Conservation (phyloP, 345 rosid genomes). For the Anastatica hierochuntica region DNA sequence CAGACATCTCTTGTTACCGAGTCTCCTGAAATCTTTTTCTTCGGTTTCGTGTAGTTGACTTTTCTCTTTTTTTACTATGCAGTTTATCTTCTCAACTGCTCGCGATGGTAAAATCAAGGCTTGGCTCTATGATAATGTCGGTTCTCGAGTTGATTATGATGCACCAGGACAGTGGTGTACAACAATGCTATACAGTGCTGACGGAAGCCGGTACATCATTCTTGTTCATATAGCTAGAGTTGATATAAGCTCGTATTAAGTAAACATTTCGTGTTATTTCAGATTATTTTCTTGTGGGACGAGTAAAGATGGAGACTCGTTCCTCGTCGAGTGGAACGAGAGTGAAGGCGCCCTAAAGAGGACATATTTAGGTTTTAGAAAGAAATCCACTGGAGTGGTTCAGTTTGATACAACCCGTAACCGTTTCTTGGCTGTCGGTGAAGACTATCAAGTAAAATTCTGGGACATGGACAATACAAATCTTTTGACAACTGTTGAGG, state of each 20-base stretch:
- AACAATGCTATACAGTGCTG: slow-evolving; percentile 77
- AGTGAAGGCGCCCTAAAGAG: slow-evolving; percentile 68
- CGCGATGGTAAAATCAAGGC: slow-evolving; percentile 90
- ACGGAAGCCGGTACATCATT: slow-evolving; percentile 61
- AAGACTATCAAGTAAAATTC: slow-evolving; percentile 50
- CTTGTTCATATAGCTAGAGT: neutral
- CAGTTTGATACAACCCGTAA: slow-evolving; percentile 64
- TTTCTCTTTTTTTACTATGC: slow-evolving; percentile 12
- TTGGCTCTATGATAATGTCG: slow-evolving; percentile 71
- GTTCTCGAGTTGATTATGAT: slow-evolving; percentile 80
- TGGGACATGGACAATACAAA: slow-evolving; percentile 69
- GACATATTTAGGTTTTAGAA: slow-evolving; percentile 54
- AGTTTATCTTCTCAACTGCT: slow-evolving; percentile 90
- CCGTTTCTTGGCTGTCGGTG: slow-evolving; percentile 64
- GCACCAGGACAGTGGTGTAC: slow-evolving; percentile 90
- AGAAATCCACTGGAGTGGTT: slow-evolving; percentile 48
- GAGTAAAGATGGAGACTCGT: slow-evolving; percentile 72
- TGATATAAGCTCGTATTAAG: neutral
- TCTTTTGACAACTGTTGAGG: slow-evolving; percentile 42
- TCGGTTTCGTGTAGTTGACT: neutral
- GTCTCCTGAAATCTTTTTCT: neutral
- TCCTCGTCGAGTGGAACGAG: slow-evolving; percentile 73
- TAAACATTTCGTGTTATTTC: slow-evolving; percentile 6
- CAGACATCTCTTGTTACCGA: neutral
- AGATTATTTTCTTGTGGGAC: slow-evolving; percentile 79